These are phyloP conservation scores for Neofusicoccum umdonicola DNA, from an alignment of 2,329 filamentous ascomycete species.

Conservation along the genomic window DNA sequence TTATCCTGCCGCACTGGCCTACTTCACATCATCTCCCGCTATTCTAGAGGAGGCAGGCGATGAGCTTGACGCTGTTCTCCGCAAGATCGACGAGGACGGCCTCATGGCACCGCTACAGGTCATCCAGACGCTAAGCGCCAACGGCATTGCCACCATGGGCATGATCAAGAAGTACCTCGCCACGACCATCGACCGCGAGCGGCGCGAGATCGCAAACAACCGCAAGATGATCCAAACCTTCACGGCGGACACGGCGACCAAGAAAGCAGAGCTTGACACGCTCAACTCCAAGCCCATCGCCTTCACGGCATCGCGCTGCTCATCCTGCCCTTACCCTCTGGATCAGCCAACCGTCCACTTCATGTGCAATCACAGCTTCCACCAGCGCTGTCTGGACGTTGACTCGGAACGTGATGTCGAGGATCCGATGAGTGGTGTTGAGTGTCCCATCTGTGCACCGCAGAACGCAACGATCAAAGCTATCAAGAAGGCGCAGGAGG, in stretches of 20 bases:
- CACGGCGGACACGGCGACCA: conserved; percentile 75
- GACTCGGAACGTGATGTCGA: conserved; percentile 53
- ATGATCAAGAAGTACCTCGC: conserved; percentile 93
- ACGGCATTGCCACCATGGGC: conserved; percentile 90
- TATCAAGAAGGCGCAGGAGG: conserved; percentile 80
- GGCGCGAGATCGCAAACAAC: conserved; percentile 81
- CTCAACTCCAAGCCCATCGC: conserved; percentile 77
- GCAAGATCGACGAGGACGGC: conserved; percentile 83
- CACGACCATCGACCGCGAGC: conserved; percentile 83
- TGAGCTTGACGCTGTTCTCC: conserved; percentile 76
- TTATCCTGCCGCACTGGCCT: conserved; percentile 87
- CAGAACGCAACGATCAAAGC: conserved; percentile 87
- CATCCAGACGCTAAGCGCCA: conserved; percentile 80
- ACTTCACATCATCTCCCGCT: conserved; percentile 81
- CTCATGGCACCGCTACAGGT: conserved; percentile 96
- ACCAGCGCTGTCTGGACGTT: conserved; percentile 80
- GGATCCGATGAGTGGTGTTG: conserved; percentile 57
- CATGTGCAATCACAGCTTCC: conserved; percentile 94
- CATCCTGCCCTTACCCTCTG: conserved; percentile 72
- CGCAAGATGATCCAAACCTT: conserved; percentile 79
- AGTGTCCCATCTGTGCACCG: conserved; percentile 82
- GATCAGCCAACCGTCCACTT: conserved; percentile 94
- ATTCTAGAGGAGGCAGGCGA: conserved; percentile 83
- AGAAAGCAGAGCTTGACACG: conserved; percentile 74
- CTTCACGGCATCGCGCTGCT: conserved; percentile 87